phyloP scores from a whole-genome alignment of 768 basidiomycete species.

The Kwoniella mangroviensis region DNA sequence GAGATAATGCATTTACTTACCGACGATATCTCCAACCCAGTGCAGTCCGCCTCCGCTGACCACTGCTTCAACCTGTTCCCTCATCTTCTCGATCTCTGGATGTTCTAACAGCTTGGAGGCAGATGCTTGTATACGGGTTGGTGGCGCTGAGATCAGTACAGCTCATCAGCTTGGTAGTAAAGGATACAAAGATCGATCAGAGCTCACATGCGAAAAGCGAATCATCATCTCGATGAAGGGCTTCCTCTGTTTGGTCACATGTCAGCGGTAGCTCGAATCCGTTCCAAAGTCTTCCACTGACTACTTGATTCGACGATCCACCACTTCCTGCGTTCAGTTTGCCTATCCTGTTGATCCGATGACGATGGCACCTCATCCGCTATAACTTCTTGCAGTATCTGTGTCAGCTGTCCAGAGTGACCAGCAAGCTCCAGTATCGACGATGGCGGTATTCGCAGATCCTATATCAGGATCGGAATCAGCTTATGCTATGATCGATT shows the following conservation, averaged over 20 bases:
- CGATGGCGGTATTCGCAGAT: constrained; percentile 82
- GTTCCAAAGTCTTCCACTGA: constrained; percentile 58
- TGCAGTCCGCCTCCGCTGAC: constrained; percentile 90
- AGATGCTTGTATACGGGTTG: constrained; percentile 77
- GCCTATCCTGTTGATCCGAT: constrained; percentile 47
- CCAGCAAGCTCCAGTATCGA: constrained; percentile 84
- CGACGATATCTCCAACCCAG: constrained; percentile 97
- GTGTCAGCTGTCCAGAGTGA: constrained; percentile 89
- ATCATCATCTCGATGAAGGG: constrained; percentile 76
- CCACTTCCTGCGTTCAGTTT: constrained; percentile 63
- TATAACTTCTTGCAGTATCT: constrained; percentile 63
- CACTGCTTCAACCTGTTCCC: constrained; percentile 83
- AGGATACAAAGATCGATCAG: neutral
- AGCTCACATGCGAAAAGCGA: constrained; percentile 76
- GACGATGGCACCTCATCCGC: constrained; percentile 29
- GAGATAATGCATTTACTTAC: constrained; percentile 59
- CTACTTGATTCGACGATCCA: constrained; percentile 89
- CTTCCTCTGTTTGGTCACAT: constrained; percentile 62
- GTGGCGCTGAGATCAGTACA: constrained; percentile 64
- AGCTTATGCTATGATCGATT: neutral
- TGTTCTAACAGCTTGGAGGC: constrained; percentile 76
- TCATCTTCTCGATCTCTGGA: constrained; percentile 63
- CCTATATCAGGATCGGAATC: constrained; percentile 62
- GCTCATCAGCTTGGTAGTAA: neutral
- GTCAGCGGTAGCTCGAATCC: neutral